phyloP scores from a whole-genome alignment of 2,329 filamentous ascomycete genomes.

The Trichoderma asperellum region DNA sequence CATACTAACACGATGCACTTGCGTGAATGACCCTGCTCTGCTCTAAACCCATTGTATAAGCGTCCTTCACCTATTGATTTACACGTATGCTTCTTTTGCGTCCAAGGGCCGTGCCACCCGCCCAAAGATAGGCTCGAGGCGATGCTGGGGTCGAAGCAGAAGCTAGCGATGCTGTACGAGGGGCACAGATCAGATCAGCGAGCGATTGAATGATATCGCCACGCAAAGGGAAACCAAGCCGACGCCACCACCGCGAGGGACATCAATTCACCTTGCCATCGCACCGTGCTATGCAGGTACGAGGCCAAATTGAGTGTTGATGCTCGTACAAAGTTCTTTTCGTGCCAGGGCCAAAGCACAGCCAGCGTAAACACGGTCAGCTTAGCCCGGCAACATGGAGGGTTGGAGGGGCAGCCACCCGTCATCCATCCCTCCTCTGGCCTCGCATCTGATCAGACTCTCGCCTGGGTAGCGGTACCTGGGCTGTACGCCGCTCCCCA shows the following conservation, averaged over 20 bases:
- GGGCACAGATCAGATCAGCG: background rate
- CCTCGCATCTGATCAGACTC: background rate
- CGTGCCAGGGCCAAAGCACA: too few species aligned
- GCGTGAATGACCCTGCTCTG: constrained; percentile 4
- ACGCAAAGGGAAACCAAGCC: background rate
- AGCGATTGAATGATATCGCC: background rate
- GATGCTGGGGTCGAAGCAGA: background rate
- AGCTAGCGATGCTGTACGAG: background rate
- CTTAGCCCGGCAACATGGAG: background rate
- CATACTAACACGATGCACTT: background rate
- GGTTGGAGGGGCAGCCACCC: constrained; percentile 19
- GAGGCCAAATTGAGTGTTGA: background rate
- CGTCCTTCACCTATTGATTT: background rate
- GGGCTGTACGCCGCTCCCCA: background rate
- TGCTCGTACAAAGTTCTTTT: background rate
- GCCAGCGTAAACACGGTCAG: background rate
- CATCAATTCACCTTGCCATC: background rate
- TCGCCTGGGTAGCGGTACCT: background rate
- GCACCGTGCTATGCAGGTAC: background rate
- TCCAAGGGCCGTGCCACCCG: background rate
- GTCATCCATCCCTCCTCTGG: background rate
- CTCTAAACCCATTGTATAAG: background rate
- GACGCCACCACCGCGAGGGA: background rate
- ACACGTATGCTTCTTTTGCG: background rate
- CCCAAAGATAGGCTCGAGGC: background rate